phyloP scores from a whole-genome alignment of 176 grass and related monocot species.

The Zizania latifolia region DNA sequence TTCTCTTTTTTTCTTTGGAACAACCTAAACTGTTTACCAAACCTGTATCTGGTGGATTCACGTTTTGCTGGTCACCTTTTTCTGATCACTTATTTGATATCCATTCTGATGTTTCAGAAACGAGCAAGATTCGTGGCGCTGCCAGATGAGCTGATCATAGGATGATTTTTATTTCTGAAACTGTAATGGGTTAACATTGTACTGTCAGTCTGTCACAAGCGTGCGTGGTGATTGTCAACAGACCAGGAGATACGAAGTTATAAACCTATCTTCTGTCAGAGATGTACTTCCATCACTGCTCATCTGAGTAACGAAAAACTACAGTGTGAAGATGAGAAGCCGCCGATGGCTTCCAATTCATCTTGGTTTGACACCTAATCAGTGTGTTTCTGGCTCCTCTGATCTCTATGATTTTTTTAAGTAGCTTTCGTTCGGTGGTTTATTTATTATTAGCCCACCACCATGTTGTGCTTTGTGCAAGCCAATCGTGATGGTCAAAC shows the following conservation, averaged over 20 bases:
- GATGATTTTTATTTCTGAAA: slow-evolving; percentile 12
- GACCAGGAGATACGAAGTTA: slow-evolving; percentile 37
- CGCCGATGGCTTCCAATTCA: slow-evolving; percentile 50
- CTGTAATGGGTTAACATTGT: slow-evolving; percentile 19
- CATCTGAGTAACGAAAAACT: not conserved
- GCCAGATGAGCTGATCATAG: slow-evolving; percentile 57
- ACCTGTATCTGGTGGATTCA: not conserved
- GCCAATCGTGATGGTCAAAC: slow-evolving; percentile 14
- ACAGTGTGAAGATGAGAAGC: slow-evolving; percentile 57
- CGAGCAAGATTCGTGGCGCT: slow-evolving; percentile 43
- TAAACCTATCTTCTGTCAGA: slow-evolving; percentile 33
- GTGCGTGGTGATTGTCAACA: slow-evolving; percentile 28
- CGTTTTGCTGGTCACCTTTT: not conserved
- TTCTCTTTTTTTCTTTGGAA: not conserved
- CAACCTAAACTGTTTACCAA: not conserved
- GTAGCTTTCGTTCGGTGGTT: not conserved
- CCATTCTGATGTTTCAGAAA: slow-evolving; percentile 40
- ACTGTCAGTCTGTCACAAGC: slow-evolving; percentile 11
- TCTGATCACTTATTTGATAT: not conserved
- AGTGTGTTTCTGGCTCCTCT: slow-evolving; percentile 8
- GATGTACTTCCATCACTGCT: slow-evolving; percentile 5
- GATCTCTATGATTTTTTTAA: not conserved
- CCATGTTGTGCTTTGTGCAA: not conserved
- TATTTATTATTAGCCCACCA: slow-evolving; percentile 25
- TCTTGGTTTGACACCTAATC: slow-evolving; percentile 21